Evolutionary conservation across 768 basidiomycete species (phyloP).

Genomic region (Porphyrellus cyaneotinctus): DNA sequence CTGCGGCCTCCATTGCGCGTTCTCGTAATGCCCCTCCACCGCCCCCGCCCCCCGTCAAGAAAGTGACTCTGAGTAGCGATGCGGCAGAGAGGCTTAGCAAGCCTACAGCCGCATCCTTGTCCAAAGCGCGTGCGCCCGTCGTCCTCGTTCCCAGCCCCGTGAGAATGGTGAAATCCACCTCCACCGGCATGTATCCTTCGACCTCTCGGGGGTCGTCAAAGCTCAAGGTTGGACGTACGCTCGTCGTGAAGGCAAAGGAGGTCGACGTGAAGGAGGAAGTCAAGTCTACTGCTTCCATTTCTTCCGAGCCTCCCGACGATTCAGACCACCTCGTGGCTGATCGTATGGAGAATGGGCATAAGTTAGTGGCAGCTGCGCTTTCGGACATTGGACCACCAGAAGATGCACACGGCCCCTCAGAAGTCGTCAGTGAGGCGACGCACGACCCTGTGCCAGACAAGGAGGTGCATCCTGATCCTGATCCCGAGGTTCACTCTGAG

Average conservation of each 20-base stretch:
- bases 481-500: constrained; percentile 11
- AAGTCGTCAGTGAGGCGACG: constrained; percentile 7
- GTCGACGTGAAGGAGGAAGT: constrained; percentile 18
- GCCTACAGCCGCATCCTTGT: constrained; percentile 76
- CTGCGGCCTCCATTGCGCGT: constrained; percentile 74
- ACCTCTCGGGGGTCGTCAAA: constrained; percentile 30
- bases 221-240: constrained; percentile 24
- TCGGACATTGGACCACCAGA: constrained; percentile 20
- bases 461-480: constrained; percentile 8
- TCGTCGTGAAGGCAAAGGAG: constrained; percentile 23
- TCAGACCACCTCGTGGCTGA: constrained; percentile 19
- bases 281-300: constrained; percentile 18
- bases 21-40: constrained; percentile 51
- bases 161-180: constrained; percentile 28
- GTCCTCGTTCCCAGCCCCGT: constrained; percentile 16
- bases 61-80: constrained; percentile 48
- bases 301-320: constrained; percentile 21
- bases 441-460: constrained; percentile 10
- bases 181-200: constrained; percentile 26
- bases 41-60: constrained; percentile 49
- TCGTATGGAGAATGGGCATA: constrained; percentile 27
- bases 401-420: constrained; percentile 14
- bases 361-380: constrained; percentile 9
- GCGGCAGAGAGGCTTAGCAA: constrained; percentile 68
- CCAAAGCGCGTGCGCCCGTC: constrained; percentile 47